Evolutionary conservation across 768 basidiomycete species (phyloP), one percentile per base, ranked within the genome.

Genomic region (Hirschioporus abietinus): DNA sequence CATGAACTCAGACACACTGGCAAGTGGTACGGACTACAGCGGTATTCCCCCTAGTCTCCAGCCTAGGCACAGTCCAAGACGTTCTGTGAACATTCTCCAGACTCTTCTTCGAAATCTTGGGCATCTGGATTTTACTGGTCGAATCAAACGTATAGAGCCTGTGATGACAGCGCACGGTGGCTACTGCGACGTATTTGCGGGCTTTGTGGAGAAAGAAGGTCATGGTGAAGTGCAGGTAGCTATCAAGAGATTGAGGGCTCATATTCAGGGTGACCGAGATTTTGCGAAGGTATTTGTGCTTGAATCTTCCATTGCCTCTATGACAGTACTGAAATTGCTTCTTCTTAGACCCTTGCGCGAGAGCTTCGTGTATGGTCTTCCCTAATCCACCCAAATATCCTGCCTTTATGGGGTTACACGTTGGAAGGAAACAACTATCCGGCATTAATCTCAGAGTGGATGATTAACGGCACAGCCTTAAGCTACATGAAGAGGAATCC

Each of bases 381-480:
- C 24, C 24, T 61, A 3, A 12, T 34, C 15, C 60, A 61, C 23
- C 60, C 60, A 12, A 61, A 61, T 61, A 34, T 61, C 60, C 60
- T 61, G 10, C 30, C 60, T 23, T 34, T 24, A 4, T 9, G 10
- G 24, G 60, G 60, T 18, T 61, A 61, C 30, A 6, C 12, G 3
- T 52, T 34, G 23, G 25, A 25, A 25, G 60, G 30, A 12, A 18
- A 34, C 2, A 8, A 61, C 9, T 61, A 61, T 61, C 60, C 60
- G 30, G 60, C 60, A 61, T 24, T 61, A 17, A 34, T 61, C 30
- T 25, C 60, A 61, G 17, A 61, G 30, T 61, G 60, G 60, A 61
- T 61, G 60, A 17, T 34, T 8, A 34, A 61, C 15, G 60, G 60
- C 42, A 52, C 42, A 15, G 60, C 24, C 60, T 25, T 61, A 8